Percentiles rank a stretch among this genome's conserved stretches.
Evolutionary conservation across 495 filamentous ascomycete species (phyloP).

Genomic region (Thozetella sp.): DNA sequence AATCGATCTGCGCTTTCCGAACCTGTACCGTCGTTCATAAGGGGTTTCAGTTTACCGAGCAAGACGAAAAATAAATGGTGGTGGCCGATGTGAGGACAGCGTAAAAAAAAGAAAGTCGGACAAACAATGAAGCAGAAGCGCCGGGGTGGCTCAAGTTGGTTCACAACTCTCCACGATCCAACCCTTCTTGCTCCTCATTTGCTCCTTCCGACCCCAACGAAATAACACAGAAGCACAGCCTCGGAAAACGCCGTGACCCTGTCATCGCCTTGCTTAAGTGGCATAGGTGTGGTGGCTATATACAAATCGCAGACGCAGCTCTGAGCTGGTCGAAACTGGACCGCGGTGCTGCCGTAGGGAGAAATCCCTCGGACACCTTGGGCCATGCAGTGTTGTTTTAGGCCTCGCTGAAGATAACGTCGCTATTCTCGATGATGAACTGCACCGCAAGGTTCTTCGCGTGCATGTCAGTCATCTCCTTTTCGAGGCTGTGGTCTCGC

Average conservation of each 20-base stretch:
- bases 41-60: not conserved
- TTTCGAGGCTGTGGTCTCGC: constrained; percentile 81
- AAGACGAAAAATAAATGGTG: not conserved
- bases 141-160: not conserved
- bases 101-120: constrained; percentile 1
- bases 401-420: constrained; percentile 66
- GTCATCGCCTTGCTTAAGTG: constrained; percentile 9
- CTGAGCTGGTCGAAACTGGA: not conserved
- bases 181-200: not conserved
- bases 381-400: constrained; percentile 7
- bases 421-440: constrained; percentile 85
- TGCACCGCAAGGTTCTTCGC: constrained; percentile 89
- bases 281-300: constrained; percentile 9
- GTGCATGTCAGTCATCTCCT: constrained; percentile 95
- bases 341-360: not conserved
- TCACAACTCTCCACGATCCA: not conserved
- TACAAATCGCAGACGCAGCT: constrained; percentile 8
- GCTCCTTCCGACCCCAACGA: not conserved
- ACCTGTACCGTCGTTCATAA: constrained; percentile 1
- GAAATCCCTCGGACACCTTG: not conserved
- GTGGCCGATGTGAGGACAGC: not conserved
- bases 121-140: not conserved
- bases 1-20: not conserved
- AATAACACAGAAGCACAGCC: not conserved
- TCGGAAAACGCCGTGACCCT: not conserved